These are phyloP conservation scores for Oryza australiensis DNA, from an alignment of 176 grass and related monocot species.

Conservation along the genomic window DNA sequence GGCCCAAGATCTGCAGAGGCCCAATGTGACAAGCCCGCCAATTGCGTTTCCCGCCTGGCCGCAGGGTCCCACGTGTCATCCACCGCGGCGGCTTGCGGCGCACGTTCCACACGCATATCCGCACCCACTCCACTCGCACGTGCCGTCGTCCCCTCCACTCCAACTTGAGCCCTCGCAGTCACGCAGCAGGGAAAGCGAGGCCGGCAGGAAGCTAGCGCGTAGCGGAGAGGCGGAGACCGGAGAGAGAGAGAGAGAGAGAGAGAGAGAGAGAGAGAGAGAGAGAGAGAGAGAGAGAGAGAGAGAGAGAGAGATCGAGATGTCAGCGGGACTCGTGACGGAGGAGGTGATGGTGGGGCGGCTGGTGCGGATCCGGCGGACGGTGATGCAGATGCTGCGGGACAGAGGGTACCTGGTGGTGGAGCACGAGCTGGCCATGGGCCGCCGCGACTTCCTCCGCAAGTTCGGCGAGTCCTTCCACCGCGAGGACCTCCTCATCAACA, in stretches of 20 bases:
- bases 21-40: neutral
- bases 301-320: conserved; percentile 22
- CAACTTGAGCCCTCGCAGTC: neutral
- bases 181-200: neutral
- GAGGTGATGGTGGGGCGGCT: conserved; percentile 58
- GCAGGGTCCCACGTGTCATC: neutral
- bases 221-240: neutral
- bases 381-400: conserved; percentile 97
- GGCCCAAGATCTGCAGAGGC: neutral
- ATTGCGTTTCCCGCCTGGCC: neutral
- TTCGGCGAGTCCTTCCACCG: conserved; percentile 80
- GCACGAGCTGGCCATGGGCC: conserved; percentile 69
- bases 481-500: conserved; percentile 93
- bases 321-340: conserved; percentile 50
- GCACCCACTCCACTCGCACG: neutral
- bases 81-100: neutral
- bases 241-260: too few relatives aligned
- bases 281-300: too few relatives aligned
- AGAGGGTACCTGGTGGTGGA: conserved; percentile 88
- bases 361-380: conserved; percentile 73
- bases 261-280: too few relatives aligned
- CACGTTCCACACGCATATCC: neutral
- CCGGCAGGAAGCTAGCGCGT: neutral
- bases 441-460: conserved; percentile 70
- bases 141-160: neutral